Percentiles rank a stretch among this genome's conserved stretches.
Conservation (phyloP, 805 yeast species). For the Yamadazyma insecticola region DNA sequence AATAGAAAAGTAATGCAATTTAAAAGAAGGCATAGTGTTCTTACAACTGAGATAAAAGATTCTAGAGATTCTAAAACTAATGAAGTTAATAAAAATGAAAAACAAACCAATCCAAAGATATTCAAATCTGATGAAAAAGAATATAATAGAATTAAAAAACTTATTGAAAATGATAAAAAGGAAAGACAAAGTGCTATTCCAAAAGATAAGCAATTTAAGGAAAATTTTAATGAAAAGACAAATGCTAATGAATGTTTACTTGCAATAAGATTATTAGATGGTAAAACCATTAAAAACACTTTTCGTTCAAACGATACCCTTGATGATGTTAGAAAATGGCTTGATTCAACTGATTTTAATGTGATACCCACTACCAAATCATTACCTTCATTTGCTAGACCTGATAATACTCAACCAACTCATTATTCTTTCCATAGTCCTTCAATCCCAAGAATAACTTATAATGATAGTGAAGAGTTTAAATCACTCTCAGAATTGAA, state of each 20-base stretch:
- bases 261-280: conserved; percentile 65
- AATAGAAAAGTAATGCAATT: no score
- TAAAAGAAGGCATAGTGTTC: no score
- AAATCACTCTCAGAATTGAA: conserved; percentile 49
- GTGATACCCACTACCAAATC: conserved; percentile 38
- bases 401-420: conserved; percentile 56
- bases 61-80: neutral
- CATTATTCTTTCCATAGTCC: conserved; percentile 35
- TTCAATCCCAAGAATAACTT: conserved; percentile 45
- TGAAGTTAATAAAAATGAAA: no score
- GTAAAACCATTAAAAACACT: conserved; percentile 48
- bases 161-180: no score
- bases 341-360: conserved; percentile 32
- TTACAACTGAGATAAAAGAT: no score
- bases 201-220: no score
- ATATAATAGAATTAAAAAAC: no score
- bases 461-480: conserved; percentile 48
- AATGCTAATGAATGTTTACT: conserved; percentile 29
- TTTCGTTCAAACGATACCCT: conserved; percentile 47
- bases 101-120: no score
- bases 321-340: conserved; percentile 56
- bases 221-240: conserved; percentile 10
- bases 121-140: no score
- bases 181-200: no score
- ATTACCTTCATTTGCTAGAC: conserved; percentile 49